Percentiles rank a stretch among this genome's conserved stretches.
Conservation (phyloP, 108 stramenopile genomes). For the Pelagomonas calceolata region DNA sequence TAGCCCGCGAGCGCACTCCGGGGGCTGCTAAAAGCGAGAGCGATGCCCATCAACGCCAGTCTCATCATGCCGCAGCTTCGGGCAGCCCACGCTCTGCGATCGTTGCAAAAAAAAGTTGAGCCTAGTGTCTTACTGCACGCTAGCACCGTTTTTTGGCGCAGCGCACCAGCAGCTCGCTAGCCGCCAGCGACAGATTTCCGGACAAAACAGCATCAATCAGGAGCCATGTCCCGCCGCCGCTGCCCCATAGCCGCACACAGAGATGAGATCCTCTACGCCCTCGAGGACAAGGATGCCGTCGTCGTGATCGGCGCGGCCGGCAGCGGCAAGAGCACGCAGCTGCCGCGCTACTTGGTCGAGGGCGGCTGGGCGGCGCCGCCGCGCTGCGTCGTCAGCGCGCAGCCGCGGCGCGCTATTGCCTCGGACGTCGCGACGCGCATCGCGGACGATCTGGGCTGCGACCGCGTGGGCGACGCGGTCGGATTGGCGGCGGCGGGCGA, state of each 20-base stretch:
- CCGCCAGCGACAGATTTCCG: too few relatives aligned
- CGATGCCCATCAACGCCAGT: too few relatives aligned
- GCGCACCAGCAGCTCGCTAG: too few relatives aligned
- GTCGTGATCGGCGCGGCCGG: constrained; percentile 91
- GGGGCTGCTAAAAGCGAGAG: too few relatives aligned
- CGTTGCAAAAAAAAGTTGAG: too few relatives aligned
- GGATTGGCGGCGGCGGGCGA: constrained; percentile 72
- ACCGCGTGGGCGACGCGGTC: constrained; percentile 38
- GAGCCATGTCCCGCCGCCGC: too few relatives aligned
- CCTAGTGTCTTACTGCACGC: too few relatives aligned
- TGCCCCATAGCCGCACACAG: constrained; percentile 70
- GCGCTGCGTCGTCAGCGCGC: constrained; percentile 64
- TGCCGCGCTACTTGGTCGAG: constrained; percentile 80
- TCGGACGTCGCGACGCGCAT: constrained; percentile 67
- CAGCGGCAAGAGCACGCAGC: constrained; percentile 83
- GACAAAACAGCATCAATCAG: too few relatives aligned
- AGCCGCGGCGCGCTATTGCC: constrained; percentile 83
- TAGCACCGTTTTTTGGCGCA: too few relatives aligned
- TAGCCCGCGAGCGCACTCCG: too few relatives aligned
- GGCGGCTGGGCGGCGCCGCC: constrained; percentile 62
- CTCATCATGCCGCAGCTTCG: too few relatives aligned
- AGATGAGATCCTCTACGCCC: constrained; percentile 55
- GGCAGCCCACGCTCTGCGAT: too few relatives aligned
- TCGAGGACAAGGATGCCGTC: constrained; percentile 60
- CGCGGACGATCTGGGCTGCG: constrained; percentile 48